Evolutionary conservation across 2,329 filamentous ascomycete genomes (phyloP).

Genomic region (Clonostachys byssicola): DNA sequence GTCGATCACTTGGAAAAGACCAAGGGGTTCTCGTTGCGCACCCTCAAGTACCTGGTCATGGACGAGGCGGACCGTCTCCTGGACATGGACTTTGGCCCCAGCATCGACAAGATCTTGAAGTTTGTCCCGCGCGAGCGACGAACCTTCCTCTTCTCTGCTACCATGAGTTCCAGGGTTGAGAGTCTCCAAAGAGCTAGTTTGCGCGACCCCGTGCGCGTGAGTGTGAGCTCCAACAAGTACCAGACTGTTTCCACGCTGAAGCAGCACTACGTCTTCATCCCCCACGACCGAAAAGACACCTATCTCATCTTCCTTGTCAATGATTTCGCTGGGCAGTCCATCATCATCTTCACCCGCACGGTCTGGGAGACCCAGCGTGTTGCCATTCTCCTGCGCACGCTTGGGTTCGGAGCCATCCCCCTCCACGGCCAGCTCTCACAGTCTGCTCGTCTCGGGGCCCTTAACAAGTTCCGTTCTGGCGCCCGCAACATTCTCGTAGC

Average conservation of each 20-base stretch:
- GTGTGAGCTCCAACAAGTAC: conserved; percentile 78
- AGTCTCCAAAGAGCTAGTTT: conserved; percentile 86
- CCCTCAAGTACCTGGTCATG: conserved; percentile 86
- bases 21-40: conserved; percentile 84
- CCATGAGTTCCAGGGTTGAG: conserved; percentile 91
- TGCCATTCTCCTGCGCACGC: conserved; percentile 73
- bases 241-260: conserved; percentile 87
- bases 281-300: conserved; percentile 82
- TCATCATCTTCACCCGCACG: conserved; percentile 88
- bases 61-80: conserved; percentile 91
- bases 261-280: conserved; percentile 83
- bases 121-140: conserved; percentile 73
- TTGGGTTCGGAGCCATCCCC: conserved; percentile 88
- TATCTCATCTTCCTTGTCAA: conserved; percentile 85
- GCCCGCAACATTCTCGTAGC: conserved; percentile 85
- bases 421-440: conserved; percentile 91
- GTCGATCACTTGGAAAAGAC: conserved; percentile 95
- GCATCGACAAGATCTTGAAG: conserved; percentile 89
- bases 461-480: conserved; percentile 84
- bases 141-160: conserved; percentile 91
- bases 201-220: conserved; percentile 77
- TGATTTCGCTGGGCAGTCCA: conserved; percentile 79
- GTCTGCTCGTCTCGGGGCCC: conserved; percentile 76
- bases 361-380: conserved; percentile 87
- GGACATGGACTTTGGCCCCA: conserved; percentile 90